These are phyloP conservation scores for Alternaria alternata DNA, from an alignment of 2,329 filamentous ascomycete species.

Conservation along the genomic window DNA sequence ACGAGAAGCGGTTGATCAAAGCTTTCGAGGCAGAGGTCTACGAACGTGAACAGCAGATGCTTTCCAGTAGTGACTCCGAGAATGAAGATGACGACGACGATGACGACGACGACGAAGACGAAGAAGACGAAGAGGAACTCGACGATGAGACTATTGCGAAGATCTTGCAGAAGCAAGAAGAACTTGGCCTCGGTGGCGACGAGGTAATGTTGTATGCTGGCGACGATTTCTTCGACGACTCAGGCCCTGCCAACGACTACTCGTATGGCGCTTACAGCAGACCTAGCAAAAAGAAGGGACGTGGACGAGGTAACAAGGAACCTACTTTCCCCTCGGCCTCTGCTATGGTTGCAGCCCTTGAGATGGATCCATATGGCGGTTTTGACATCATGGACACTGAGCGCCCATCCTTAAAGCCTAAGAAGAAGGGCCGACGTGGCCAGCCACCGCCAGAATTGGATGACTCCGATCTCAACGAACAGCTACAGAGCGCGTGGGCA, in stretches of 20 bases:
- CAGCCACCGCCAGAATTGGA: constrained; percentile 58
- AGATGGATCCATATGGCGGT: constrained; percentile 69
- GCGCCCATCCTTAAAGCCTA: constrained; percentile 71
- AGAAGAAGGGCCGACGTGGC: constrained; percentile 68
- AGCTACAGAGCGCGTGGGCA: constrained; percentile 53
- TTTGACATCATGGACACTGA: constrained; percentile 89
- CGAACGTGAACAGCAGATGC: constrained; percentile 25
- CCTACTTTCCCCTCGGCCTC: constrained; percentile 61
- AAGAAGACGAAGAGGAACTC: constrained; percentile 39
- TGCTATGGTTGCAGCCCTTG: constrained; percentile 65
- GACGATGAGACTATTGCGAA: constrained; percentile 70
- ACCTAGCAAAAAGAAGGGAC: constrained; percentile 36
- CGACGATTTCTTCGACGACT: constrained; percentile 52
- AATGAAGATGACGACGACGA: constrained; percentile 50
- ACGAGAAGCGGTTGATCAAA: constrained; percentile 38
- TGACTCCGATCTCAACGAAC: constrained; percentile 55
- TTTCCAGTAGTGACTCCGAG: constrained; percentile 30
- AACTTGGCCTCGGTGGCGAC: constrained; percentile 68
- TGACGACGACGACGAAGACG: constrained; percentile 57
- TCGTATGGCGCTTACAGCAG: constrained; percentile 30
- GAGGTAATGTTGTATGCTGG: constrained; percentile 67
- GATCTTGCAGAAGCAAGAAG: constrained; percentile 68
- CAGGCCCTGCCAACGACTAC: constrained; percentile 25
- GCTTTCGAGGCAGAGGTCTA: constrained; percentile 35
- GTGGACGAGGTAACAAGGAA: constrained; percentile 25